Conservation (phyloP, 2,329 filamentous ascomycete genomes). For the Ceratocystis diversiconidia region DNA sequence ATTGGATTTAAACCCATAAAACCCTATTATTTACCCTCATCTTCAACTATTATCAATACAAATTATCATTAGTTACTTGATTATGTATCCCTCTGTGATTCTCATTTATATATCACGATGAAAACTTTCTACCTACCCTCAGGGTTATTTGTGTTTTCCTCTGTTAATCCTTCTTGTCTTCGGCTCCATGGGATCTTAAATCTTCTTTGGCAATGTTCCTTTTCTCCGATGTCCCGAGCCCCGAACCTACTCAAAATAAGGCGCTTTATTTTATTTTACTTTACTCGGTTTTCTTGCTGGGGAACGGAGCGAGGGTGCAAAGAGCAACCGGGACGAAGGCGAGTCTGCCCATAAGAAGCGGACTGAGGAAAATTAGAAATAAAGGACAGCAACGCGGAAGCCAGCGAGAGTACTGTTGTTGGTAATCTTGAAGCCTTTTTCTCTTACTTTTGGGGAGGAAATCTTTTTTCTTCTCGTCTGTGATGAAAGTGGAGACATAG, state of each 20-base stretch:
- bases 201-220: background rate
- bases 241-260: too few relatives aligned
- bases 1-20: background rate
- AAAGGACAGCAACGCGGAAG: background rate
- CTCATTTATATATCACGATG: background rate
- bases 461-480: too few relatives aligned
- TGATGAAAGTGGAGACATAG: too few relatives aligned
- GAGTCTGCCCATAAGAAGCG: background rate
- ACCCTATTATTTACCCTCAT: background rate
- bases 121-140: background rate
- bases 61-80: background rate
- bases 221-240: constrained; percentile 1
- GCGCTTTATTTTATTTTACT: too few relatives aligned
- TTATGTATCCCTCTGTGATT: background rate
- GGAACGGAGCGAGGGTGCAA: too few relatives aligned
- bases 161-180: background rate
- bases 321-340: too few relatives aligned
- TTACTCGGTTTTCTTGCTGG: too few relatives aligned
- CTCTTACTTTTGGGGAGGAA: too few relatives aligned
- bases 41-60: background rate
- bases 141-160: background rate
- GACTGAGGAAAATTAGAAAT: background rate
- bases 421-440: too few relatives aligned
- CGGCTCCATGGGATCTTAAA: background rate
- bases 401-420: too few relatives aligned